Evolutionary conservation across 1,139 yeast genomes (phyloP).

Genomic region (Sugiyamaella pinicola): DNA sequence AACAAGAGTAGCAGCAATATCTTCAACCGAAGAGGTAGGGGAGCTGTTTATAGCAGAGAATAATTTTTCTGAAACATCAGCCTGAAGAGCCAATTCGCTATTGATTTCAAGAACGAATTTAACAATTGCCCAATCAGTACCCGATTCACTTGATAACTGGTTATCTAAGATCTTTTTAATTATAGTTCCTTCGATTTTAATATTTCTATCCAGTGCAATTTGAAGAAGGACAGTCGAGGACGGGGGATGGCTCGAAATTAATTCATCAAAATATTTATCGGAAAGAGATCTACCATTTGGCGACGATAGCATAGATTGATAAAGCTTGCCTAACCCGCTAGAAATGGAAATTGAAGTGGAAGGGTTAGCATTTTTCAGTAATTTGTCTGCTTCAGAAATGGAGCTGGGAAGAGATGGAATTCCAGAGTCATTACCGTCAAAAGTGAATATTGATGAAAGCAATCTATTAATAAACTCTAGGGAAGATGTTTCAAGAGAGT

Average conservation of each 20-base stretch:
- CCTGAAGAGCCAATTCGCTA: constrained; percentile 10
- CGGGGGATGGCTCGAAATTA: background rate
- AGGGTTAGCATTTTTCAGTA: background rate
- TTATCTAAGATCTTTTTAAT: constrained; percentile 13
- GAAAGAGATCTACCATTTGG: constrained; percentile 9
- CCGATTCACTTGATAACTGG: constrained; percentile 10
- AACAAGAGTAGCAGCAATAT: constrained; percentile 38
- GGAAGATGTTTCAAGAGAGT: background rate
- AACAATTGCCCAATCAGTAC: constrained; percentile 8
- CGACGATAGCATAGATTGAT: constrained; percentile 2
- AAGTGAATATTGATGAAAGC: constrained; percentile 2
- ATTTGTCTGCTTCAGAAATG: constrained; percentile 2
- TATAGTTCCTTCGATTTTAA: constrained; percentile 14
- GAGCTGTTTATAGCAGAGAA: background rate
- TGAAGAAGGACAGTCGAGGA: constrained; percentile 6
- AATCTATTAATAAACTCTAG: background rate
- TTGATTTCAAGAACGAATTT: constrained; percentile 12
- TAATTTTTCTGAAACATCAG: background rate
- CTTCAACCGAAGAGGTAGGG: constrained; percentile 6
- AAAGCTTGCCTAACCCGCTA: constrained; percentile 2
- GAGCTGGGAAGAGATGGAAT: constrained; percentile 4
- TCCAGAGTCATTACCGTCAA: background rate
- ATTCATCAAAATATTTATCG: constrained; percentile 9
- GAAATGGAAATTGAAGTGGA: background rate
- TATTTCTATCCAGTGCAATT: constrained; percentile 8